These are phyloP conservation scores for Venturia asperata DNA, from an alignment of 2,329 filamentous ascomycete species.

Conservation along the genomic window DNA sequence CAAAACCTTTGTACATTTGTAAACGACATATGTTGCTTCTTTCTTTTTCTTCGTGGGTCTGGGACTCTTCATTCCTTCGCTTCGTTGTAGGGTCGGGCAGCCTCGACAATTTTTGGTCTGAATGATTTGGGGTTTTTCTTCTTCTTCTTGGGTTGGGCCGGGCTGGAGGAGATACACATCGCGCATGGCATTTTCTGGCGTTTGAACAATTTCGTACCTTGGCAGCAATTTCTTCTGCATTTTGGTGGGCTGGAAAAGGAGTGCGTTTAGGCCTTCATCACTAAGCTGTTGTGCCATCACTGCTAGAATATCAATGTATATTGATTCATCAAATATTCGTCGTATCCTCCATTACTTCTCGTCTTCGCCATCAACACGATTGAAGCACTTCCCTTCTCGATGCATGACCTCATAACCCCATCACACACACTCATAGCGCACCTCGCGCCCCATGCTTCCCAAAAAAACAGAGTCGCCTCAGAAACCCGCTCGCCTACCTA, in stretches of 20 bases:
- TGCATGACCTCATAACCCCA: too few relatives aligned
- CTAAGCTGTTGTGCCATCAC: not conserved
- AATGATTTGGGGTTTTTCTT: not conserved
- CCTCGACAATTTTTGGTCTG: not conserved
- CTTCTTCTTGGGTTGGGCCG: not conserved
- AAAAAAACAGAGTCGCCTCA: too few relatives aligned
- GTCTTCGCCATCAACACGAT: too few relatives aligned
- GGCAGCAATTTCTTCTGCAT: not conserved
- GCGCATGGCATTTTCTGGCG: slow-evolving; percentile 8
- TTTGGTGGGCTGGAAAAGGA: not conserved
- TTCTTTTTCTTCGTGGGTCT: slow-evolving; percentile 1
- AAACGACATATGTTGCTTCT: not conserved
- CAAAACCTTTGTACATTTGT: not conserved
- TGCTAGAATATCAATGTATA: not conserved
- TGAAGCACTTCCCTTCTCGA: too few relatives aligned
- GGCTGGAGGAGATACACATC: not conserved
- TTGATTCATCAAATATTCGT: slow-evolving; percentile 1
- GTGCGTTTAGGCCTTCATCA: not conserved
- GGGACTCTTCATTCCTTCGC: slow-evolving; percentile 8
- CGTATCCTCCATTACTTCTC: not conserved
- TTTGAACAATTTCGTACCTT: not conserved
- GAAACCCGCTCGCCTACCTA: too few relatives aligned
- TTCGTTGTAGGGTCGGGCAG: not conserved
- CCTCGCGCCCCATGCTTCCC: too few relatives aligned
- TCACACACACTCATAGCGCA: too few relatives aligned